Conservation (phyloP, 2,329 filamentous ascomycete species). For the Penicillium verrucosum region DNA sequence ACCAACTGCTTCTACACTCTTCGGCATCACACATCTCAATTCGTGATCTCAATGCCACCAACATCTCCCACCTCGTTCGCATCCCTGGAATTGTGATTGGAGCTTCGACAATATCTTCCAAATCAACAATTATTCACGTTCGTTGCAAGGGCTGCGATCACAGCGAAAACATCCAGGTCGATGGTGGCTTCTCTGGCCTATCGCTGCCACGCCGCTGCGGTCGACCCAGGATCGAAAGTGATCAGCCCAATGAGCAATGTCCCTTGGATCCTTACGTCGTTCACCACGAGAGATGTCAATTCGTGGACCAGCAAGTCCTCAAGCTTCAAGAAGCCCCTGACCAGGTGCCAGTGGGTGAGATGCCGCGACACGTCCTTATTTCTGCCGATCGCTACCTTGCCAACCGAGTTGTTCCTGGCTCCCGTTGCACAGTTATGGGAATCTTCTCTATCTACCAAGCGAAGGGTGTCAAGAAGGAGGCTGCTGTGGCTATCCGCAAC, state of each 20-base stretch:
- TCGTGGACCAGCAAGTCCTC: slow-evolving; percentile 96
- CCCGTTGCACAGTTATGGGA: slow-evolving; percentile 90
- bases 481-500: slow-evolving; percentile 90
- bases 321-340: slow-evolving; percentile 97
- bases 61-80: slow-evolving; percentile 89
- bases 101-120: slow-evolving; percentile 92
- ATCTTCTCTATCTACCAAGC: slow-evolving; percentile 98
- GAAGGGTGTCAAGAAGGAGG: slow-evolving; percentile 78
- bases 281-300: slow-evolving; percentile 86
- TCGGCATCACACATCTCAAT: slow-evolving; percentile 88
- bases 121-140: slow-evolving; percentile 81
- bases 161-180: slow-evolving; percentile 65
- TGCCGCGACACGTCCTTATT: slow-evolving; percentile 90
- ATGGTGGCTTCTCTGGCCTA: slow-evolving; percentile 83
- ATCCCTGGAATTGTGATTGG: slow-evolving; percentile 98
- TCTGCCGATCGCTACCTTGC: slow-evolving; percentile 95
- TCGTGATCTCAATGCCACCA: slow-evolving; percentile 85
- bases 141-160: slow-evolving; percentile 85
- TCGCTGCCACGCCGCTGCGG: slow-evolving; percentile 77
- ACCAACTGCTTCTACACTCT: slow-evolving; percentile 93
- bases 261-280: slow-evolving; percentile 95
- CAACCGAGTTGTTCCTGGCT: slow-evolving; percentile 92
- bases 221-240: slow-evolving; percentile 56
- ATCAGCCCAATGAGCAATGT: slow-evolving; percentile 70
- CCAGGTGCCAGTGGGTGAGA: slow-evolving; percentile 92